Percentiles rank a stretch among this genome's conserved stretches.
Evolutionary conservation across 1,139 yeast species (phyloP).

Genomic region (Kurtzmaniella quercitrusa): DNA sequence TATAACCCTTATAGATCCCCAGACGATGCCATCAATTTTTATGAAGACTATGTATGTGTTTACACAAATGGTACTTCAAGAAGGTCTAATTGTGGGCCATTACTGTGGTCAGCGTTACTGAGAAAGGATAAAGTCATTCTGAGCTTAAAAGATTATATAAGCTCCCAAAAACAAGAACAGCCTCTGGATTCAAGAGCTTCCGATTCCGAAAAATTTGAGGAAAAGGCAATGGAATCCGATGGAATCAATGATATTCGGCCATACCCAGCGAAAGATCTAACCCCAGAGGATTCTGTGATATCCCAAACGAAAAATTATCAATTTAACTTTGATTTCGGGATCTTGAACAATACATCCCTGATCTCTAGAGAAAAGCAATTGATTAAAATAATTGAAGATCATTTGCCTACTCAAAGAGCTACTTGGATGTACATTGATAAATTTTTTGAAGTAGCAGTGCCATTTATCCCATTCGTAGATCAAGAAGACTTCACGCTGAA

Average conservation of each 20-base stretch:
- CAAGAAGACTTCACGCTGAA: slow-evolving; percentile 20
- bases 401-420: slow-evolving; percentile 26
- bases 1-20: slow-evolving; percentile 8
- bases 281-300: slow-evolving; percentile 15
- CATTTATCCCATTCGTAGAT: slow-evolving; percentile 29
- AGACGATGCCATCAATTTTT: slow-evolving; percentile 27
- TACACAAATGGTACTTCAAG: slow-evolving; percentile 20
- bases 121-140: slow-evolving; percentile 28
- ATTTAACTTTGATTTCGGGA: slow-evolving; percentile 15
- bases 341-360: slow-evolving; percentile 16
- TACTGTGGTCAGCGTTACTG: slow-evolving; percentile 37
- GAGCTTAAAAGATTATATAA: slow-evolving; percentile 20
- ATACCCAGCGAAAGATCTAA: background rate
- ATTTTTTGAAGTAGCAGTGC: slow-evolving; percentile 23
- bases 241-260: slow-evolving; percentile 15
- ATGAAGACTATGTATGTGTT: slow-evolving; percentile 26
- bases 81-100: slow-evolving; percentile 33
- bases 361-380: slow-evolving; percentile 22
- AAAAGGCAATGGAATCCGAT: slow-evolving; percentile 10
- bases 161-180: slow-evolving; percentile 2
- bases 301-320: slow-evolving; percentile 21
- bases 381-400: slow-evolving; percentile 22
- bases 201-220: slow-evolving; percentile 1
- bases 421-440: slow-evolving; percentile 24
- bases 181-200: background rate